Evolutionary conservation across 1,284 basidiomycete species (phyloP), one percentile per base, ranked within the genome.

Genomic region (Rhodotorula sp.): DNA sequence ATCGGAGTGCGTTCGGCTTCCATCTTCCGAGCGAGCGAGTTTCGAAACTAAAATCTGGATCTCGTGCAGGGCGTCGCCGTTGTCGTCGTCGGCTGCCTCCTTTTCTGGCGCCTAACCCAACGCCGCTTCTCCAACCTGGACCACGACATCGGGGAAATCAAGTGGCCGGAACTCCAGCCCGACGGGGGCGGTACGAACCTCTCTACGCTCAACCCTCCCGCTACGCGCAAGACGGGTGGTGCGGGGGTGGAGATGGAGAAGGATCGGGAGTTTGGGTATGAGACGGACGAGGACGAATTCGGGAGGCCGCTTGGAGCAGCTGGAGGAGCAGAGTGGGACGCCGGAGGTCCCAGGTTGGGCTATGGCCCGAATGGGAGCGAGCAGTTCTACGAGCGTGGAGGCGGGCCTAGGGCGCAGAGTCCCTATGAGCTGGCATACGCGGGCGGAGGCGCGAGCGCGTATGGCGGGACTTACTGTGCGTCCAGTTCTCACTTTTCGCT

Each of bases 141-240:
- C 56, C 59, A 73, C 53, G 67, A 71, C 26, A 57, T 65, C 37
- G 73, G 68, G 59, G 72, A 71, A 15, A 76, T 78, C 51, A 68
- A 69, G 46, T 78, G 77, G 77, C 77, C 77, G 6, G 74, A 77
- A 59, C 64, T 78, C 24, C 68, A 75, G 52, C 69, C 65, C 9
- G 66, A 73, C 20, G 74, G 69, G 11, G 61, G 68, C 13, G 65
- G 58, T 24, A 28, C 65, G 1, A 62, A 63, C 15, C 28, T 69
- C 20, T 31, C 67, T 47, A 76, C 76, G 8, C 61, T 78, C 22
- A 77, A 77, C 37, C 77, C 77, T n/a, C 64, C 70, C n/a, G 73
- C 69, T 7, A 76, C 77, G 46, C 56, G 75, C 3, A 57, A 72
- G 24, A 71, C 74, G 15, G 70, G 75, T 31, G 67, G 74, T 0